phyloP scores from a whole-genome alignment of 768 basidiomycete genomes.

The Lactarius deliciosus region DNA sequence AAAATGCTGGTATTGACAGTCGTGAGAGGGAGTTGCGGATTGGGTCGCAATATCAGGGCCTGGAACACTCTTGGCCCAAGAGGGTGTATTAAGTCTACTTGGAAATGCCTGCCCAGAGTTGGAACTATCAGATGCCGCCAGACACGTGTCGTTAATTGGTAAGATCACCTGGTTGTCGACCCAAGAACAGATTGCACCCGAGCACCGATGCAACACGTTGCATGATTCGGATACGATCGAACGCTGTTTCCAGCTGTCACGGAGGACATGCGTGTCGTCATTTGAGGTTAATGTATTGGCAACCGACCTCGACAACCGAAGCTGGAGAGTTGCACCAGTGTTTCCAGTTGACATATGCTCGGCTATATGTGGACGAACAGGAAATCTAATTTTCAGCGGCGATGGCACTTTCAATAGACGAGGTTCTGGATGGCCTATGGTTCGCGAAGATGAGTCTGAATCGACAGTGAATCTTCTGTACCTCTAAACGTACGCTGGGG shows the following conservation, averaged over 20 bases:
- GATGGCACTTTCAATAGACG: background rate
- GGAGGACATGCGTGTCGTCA: background rate
- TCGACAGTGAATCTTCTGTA: too few species aligned
- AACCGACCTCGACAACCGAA: background rate
- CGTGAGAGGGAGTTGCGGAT: background rate
- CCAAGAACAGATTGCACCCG: too few species aligned
- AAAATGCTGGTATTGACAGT: background rate
- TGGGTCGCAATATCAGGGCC: background rate
- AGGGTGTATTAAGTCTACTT: background rate
- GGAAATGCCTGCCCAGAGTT: background rate
- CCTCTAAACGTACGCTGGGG: too few species aligned
- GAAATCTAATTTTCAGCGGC: background rate
- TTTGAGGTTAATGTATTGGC: background rate
- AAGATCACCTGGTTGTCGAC: background rate
- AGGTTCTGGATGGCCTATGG: background rate
- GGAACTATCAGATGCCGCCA: background rate
- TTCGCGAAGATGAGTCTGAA: background rate
- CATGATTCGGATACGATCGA: too few species aligned
- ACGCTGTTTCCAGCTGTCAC: background rate
- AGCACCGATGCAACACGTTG: too few species aligned
- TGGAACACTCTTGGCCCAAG: background rate
- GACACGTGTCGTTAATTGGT: background rate
- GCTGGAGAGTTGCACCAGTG: background rate
- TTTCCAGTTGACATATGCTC: background rate
- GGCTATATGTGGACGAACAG: background rate